Evolutionary conservation across 352 stramenopile genomes (phyloP).

Genomic region (Pythium periplocum): DNA sequence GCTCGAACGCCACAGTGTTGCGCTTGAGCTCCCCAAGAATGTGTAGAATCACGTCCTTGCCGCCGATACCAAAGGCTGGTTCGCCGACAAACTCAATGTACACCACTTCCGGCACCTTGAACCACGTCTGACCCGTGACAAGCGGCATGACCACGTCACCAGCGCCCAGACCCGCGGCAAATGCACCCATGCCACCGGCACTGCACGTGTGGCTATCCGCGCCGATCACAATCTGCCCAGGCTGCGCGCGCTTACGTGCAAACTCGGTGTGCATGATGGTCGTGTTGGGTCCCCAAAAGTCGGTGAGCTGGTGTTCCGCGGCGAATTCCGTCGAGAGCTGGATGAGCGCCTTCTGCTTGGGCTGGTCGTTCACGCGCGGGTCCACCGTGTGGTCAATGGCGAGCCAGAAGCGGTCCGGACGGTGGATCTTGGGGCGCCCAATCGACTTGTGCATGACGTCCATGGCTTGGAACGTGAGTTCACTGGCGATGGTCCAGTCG

Average conservation of each 20-base stretch:
- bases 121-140: conserved; percentile 81
- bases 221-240: conserved; percentile 80
- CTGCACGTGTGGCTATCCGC: conserved; percentile 76
- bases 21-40: conserved; percentile 75
- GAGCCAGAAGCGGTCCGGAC: conserved; percentile 79
- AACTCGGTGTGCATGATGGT: conserved; percentile 88
- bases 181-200: conserved; percentile 69
- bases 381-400: conserved; percentile 80
- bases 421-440: conserved; percentile 60
- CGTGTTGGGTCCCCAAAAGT: conserved; percentile 79
- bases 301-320: conserved; percentile 55
- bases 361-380: conserved; percentile 69
- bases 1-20: conserved; percentile 80
- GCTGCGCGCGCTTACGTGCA: conserved; percentile 69
- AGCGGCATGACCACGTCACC: conserved; percentile 81
- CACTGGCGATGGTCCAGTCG: conserved; percentile 77
- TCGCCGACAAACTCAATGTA: conserved; percentile 76
- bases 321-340: conserved; percentile 76
- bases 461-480: conserved; percentile 82
- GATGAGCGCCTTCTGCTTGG: conserved; percentile 78
- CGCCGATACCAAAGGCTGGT: conserved; percentile 65
- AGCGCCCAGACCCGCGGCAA: conserved; percentile 62
- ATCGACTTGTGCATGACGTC: conserved; percentile 77
- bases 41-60: conserved; percentile 79
- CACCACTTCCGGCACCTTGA: conserved; percentile 74